Evolutionary conservation across 1,284 basidiomycete species (phyloP).

Genomic region (Cerioporus squamosus): DNA sequence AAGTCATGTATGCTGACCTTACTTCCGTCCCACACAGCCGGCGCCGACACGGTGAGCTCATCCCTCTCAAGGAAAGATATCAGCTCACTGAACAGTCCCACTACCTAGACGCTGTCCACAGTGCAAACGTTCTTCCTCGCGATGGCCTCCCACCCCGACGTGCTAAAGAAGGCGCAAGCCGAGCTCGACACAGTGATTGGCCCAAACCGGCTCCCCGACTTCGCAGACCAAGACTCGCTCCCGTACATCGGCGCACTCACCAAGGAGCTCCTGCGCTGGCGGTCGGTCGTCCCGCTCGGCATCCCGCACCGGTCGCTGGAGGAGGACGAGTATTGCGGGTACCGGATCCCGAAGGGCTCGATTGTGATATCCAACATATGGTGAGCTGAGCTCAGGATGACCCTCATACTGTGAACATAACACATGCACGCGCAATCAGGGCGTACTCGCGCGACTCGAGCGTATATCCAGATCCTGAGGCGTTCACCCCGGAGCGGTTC

Average conservation of each 20-base stretch:
- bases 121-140: constrained; percentile 37
- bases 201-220: constrained; percentile 38
- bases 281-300: constrained; percentile 22
- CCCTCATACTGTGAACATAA: not conserved
- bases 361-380: constrained; percentile 23
- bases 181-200: constrained; percentile 28
- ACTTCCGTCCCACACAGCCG: constrained; percentile 1
- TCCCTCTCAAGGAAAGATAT: too few relatives aligned
- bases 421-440: constrained; percentile 2
- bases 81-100: not conserved
- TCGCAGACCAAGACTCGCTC: constrained; percentile 34
- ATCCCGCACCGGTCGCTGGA: constrained; percentile 32
- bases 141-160: constrained; percentile 39
- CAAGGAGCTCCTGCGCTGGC: constrained; percentile 19
- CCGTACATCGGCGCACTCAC: constrained; percentile 15
- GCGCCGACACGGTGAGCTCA: constrained; percentile 19
- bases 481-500: constrained; percentile 8
- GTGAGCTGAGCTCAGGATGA: not conserved
- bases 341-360: constrained; percentile 19
- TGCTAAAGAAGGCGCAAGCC: constrained; percentile 39
- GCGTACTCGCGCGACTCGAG: constrained; percentile 13
- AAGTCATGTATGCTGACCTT: too few relatives aligned
- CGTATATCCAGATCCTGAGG: constrained; percentile 20
- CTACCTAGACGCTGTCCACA: constrained; percentile 12
- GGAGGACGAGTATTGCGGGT: constrained; percentile 36